Evolutionary conservation across 129 eudicot species (phyloP).

Genomic region (Centrapalus pauciflorus): DNA sequence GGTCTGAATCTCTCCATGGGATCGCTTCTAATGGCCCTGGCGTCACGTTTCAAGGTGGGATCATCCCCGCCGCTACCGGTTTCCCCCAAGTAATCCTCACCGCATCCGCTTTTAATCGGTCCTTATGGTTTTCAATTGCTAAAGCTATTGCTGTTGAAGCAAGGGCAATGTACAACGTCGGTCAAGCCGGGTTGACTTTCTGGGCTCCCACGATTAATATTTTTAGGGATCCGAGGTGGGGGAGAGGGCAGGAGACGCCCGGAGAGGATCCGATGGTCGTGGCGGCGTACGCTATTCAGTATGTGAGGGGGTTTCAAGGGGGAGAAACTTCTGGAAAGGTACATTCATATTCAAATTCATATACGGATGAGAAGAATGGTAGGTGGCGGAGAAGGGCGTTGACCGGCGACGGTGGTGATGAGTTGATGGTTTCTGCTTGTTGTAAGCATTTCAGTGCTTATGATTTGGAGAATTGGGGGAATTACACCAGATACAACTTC

Average conservation of each 20-base stretch:
- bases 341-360: too few relatives aligned
- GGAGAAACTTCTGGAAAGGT: too few relatives aligned
- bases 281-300: conserved; percentile 53
- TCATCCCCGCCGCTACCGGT: conserved; percentile 56
- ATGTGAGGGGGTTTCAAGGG: conserved; percentile 77
- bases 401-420: conserved; percentile 25
- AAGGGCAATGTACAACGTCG: conserved; percentile 76
- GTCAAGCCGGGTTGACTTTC: conserved; percentile 92
- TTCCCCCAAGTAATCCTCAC: conserved; percentile 78
- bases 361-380: background rate
- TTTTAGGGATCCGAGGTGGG: conserved; percentile 97
- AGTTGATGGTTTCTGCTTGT: conserved; percentile 92
- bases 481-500: conserved; percentile 65
- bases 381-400: conserved; percentile 39
- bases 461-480: conserved; percentile 86
- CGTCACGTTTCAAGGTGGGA: conserved; percentile 43
- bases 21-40: conserved; percentile 89
- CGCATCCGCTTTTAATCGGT: conserved; percentile 64
- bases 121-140: conserved; percentile 57
- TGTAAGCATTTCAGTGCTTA: conserved; percentile 95
- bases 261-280: conserved; percentile 92
- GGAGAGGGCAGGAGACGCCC: conserved; percentile 94
- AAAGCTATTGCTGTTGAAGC: conserved; percentile 65
- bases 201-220: conserved; percentile 92
- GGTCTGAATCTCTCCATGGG: conserved; percentile 98